Conservation (phyloP, 2,329 filamentous ascomycete species). For the Phaeophleospora eucalypticola region DNA sequence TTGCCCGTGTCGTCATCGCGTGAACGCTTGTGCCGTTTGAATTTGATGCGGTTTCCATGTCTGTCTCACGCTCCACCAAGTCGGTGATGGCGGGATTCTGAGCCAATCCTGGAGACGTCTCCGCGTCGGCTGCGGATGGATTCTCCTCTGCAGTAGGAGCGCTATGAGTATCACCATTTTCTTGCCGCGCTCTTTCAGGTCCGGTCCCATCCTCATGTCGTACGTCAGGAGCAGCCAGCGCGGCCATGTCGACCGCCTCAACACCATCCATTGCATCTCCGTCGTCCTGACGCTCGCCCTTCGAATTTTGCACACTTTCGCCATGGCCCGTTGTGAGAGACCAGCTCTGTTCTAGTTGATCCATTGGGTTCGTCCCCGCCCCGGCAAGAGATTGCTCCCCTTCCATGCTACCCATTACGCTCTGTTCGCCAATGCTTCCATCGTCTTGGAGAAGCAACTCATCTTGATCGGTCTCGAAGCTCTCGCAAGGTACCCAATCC, state of each 20-base stretch:
- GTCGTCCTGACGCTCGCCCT: too few species aligned
- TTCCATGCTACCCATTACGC: conserved; percentile 21
- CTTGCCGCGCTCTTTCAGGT: neutral
- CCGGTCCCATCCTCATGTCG: neutral
- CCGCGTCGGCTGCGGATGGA: conserved; percentile 3
- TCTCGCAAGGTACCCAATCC: conserved; percentile 57
- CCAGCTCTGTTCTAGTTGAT: neutral
- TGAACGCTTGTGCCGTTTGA: conserved; percentile 43
- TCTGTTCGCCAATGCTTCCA: conserved; percentile 12
- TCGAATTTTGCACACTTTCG: too few species aligned
- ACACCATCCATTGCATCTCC: conserved; percentile 28
- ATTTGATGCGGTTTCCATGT: conserved; percentile 40
- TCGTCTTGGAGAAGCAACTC: conserved; percentile 32
- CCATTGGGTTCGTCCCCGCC: conserved; percentile 4
- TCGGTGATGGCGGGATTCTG: conserved; percentile 18
- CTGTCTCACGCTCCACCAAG: conserved; percentile 18
- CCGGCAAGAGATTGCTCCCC: conserved; percentile 15
- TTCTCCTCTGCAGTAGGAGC: neutral
- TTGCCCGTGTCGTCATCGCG: conserved; percentile 54
- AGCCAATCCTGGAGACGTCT: conserved; percentile 5
- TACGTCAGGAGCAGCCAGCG: neutral
- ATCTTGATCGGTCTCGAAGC: conserved; percentile 50
- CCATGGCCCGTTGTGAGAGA: too few species aligned
- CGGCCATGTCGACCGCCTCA: conserved; percentile 10
- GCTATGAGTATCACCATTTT: neutral